Conservation (phyloP, 805 yeast genomes). For the Yarrowia keelungensis region DNA sequence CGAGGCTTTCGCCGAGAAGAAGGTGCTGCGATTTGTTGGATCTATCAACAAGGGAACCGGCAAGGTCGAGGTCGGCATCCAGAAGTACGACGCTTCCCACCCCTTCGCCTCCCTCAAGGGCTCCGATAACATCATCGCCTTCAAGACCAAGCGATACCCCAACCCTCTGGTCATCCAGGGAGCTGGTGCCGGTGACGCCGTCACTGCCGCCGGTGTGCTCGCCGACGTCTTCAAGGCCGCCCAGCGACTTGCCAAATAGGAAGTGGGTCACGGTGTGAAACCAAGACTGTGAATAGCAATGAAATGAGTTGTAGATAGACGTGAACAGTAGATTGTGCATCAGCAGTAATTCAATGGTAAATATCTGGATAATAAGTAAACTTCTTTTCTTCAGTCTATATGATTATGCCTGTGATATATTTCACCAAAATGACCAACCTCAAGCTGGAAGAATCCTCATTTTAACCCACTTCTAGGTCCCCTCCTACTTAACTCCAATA, state of each 20-base stretch:
- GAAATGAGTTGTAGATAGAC: too few species aligned
- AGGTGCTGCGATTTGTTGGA: conserved; percentile 94
- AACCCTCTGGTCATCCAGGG: conserved; percentile 97
- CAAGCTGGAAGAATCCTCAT: too few species aligned
- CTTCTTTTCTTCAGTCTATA: too few species aligned
- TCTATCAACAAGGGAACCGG: conserved; percentile 74
- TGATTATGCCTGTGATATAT: too few species aligned
- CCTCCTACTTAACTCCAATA: background rate
- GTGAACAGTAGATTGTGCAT: too few species aligned
- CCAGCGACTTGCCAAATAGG: conserved; percentile 62
- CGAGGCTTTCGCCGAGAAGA: conserved; percentile 79
- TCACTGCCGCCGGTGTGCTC: conserved; percentile 87
- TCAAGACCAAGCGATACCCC: conserved; percentile 88
- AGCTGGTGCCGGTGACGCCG: conserved; percentile 87
- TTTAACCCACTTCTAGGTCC: too few species aligned
- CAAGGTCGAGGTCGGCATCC: conserved; percentile 83
- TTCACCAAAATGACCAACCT: too few species aligned
- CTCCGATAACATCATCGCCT: conserved; percentile 92
- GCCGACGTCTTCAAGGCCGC: conserved; percentile 93
- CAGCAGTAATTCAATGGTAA: too few species aligned
- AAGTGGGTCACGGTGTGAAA: background rate
- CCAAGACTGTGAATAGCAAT: background rate
- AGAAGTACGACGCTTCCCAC: conserved; percentile 84
- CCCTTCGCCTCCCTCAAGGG: conserved; percentile 97
- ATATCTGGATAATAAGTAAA: too few species aligned